These are phyloP conservation scores for Lepidium didymum DNA, from an alignment of 345 rosid species.

Conservation along the genomic window DNA sequence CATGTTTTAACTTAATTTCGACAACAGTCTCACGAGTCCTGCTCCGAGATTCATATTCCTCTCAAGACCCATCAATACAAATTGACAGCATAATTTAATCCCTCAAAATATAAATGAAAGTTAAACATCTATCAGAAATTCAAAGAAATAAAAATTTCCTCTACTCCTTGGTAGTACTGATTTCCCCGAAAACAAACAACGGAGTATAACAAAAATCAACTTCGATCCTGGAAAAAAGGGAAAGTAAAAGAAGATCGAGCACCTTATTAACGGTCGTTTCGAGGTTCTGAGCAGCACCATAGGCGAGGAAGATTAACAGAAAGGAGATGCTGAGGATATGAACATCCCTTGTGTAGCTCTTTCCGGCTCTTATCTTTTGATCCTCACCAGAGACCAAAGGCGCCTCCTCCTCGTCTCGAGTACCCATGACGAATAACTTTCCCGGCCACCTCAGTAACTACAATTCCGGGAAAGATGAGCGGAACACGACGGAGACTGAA, in stretches of 20 bases:
- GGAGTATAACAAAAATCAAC: not conserved
- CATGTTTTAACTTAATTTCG: not conserved
- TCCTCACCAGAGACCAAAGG: constrained; percentile 43
- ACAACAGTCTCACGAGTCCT: not conserved
- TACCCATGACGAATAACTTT: constrained; percentile 31
- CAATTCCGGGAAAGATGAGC: constrained; percentile 1
- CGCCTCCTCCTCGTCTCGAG: constrained; percentile 46
- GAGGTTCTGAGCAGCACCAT: constrained; percentile 95
- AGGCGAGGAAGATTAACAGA: constrained; percentile 70
- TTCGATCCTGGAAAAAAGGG: not conserved
- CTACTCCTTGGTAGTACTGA: not conserved
- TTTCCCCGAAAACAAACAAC: not conserved
- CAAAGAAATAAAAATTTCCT: not conserved
- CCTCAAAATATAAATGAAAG: not conserved
- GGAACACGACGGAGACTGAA: constrained; percentile 24
- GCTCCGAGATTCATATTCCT: not conserved
- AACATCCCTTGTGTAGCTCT: constrained; percentile 55
- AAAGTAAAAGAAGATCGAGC: not conserved
- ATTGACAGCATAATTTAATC: not conserved
- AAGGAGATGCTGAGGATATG: constrained; percentile 77
- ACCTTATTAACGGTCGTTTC: constrained; percentile 79
- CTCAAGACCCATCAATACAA: not conserved
- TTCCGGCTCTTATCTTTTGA: constrained; percentile 24
- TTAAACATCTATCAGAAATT: not conserved
- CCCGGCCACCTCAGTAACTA: not conserved